Evolutionary conservation across 495 filamentous ascomycete genomes (phyloP).

Genomic region (Hyphodiscus hymeniophilus): DNA sequence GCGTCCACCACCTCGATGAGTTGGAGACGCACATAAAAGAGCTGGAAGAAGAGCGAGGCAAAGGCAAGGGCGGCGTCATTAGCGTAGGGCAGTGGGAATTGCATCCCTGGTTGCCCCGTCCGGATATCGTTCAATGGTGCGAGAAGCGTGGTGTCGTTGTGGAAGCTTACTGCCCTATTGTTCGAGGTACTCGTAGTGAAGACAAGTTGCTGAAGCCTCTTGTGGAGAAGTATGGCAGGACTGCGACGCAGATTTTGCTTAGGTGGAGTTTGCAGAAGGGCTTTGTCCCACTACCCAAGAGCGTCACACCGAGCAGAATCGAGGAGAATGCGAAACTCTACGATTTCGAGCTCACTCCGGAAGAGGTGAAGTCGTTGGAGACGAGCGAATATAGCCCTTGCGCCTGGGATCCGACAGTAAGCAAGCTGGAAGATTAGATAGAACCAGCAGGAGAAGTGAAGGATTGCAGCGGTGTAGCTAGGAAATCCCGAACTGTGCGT

Average conservation of each 20-base stretch:
- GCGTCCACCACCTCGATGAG: constrained; percentile 60
- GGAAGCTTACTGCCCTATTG: constrained; percentile 75
- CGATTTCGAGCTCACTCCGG: constrained; percentile 66
- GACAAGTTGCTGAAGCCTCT: constrained; percentile 54
- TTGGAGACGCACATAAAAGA: constrained; percentile 68
- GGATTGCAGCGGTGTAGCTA: too few relatives aligned
- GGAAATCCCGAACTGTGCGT: too few relatives aligned
- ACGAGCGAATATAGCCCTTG: constrained; percentile 53
- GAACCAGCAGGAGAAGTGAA: neutral
- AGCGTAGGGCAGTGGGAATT: constrained; percentile 84
- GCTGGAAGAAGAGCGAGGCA: constrained; percentile 46
- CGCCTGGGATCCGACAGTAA: constrained; percentile 64
- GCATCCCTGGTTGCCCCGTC: constrained; percentile 77
- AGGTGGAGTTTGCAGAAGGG: constrained; percentile 86
- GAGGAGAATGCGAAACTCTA: constrained; percentile 69
- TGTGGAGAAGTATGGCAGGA: constrained; percentile 63
- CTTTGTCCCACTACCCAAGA: constrained; percentile 69
- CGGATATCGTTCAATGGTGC: constrained; percentile 73
- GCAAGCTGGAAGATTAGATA: constrained; percentile 10
- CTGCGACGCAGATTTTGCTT: constrained; percentile 68
- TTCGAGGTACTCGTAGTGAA: constrained; percentile 55
- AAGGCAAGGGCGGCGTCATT: constrained; percentile 65
- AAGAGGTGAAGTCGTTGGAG: constrained; percentile 50
- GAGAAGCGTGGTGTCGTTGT: constrained; percentile 57
- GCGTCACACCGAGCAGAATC: constrained; percentile 57